A percentile compares a stretch with the other conserved stretches of the same genome.
Evolutionary conservation across 1,284 basidiomycete genomes (phyloP).

Genomic region (Heterobasidion parviporum): DNA sequence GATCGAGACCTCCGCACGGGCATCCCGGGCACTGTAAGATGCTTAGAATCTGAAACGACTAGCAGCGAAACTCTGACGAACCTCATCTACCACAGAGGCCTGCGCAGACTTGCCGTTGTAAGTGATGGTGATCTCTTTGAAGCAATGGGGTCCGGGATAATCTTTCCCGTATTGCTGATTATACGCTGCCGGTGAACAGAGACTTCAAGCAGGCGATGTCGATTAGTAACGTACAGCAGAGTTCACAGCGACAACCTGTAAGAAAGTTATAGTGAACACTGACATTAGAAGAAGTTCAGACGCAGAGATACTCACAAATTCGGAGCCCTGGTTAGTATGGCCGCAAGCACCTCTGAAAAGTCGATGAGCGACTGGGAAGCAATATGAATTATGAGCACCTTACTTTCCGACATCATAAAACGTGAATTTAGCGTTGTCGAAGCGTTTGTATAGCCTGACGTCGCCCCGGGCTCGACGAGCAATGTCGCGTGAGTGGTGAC

Average conservation of each 20-base stretch:
- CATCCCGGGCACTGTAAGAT: conserved; percentile 63
- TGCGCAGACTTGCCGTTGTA: conserved; percentile 10
- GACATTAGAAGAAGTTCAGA: background rate
- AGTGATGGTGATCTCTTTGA: conserved; percentile 8
- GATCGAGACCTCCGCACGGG: conserved; percentile 67
- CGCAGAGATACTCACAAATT: background rate
- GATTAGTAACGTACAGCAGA: conserved; percentile 1
- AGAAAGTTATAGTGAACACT: background rate
- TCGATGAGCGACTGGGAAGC: background rate
- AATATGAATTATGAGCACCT: background rate
- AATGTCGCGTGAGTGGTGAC: background rate
- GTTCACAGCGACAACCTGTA: conserved; percentile 11
- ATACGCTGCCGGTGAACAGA: no score
- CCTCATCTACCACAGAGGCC: conserved; percentile 12
- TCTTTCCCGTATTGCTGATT: conserved; percentile 11
- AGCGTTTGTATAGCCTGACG: conserved; percentile 4
- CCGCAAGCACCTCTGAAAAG: conserved; percentile 7
- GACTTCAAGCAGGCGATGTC: no score
- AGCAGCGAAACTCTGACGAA: background rate
- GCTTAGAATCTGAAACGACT: background rate
- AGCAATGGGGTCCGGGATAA: conserved; percentile 6
- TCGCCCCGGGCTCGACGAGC: background rate
- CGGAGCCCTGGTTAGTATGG: conserved; percentile 3
- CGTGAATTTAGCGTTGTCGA: conserved; percentile 10
- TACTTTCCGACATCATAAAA: conserved; percentile 9